phyloP scores from a whole-genome alignment of 305 asterid species.

The Solanum hybrid region DNA sequence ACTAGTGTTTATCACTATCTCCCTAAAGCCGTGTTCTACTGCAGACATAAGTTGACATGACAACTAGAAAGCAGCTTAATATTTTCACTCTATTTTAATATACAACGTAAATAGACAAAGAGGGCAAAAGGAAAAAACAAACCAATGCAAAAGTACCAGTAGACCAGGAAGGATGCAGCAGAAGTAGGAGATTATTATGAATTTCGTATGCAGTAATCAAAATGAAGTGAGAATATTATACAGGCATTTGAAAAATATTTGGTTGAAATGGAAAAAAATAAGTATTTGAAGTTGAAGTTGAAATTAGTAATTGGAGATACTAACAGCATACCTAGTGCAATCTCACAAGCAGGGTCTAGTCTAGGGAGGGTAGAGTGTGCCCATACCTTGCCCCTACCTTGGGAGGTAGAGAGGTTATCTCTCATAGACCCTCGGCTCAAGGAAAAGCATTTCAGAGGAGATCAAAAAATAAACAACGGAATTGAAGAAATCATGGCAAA shows the following conservation, averaged over 20 bases:
- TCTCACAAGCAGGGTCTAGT: not conserved
- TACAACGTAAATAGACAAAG: not conserved
- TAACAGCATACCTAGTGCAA: not conserved
- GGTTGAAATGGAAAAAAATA: not conserved
- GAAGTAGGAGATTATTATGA: not conserved
- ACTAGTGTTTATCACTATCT: not conserved
- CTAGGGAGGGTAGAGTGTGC: not conserved
- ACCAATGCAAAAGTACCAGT: not conserved
- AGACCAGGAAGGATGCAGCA: not conserved
- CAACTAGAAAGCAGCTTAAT: not conserved
- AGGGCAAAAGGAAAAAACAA: not conserved
- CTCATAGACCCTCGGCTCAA: not conserved
- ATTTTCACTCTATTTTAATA: not conserved
- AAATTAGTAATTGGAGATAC: not conserved
- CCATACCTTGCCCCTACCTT: not conserved
- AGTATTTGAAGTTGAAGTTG: not conserved
- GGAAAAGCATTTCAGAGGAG: not conserved
- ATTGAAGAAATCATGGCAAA: not conserved
- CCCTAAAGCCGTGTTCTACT: not conserved
- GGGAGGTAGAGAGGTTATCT: not conserved
- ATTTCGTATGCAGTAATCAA: not conserved
- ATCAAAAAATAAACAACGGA: not conserved
- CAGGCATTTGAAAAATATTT: not conserved
- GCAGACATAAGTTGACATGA: not conserved
- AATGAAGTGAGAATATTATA: not conserved